Base-by-base conservation (phyloP, 2,329 filamentous ascomycete genomes). In the Hansfordia pulvinata region DNA sequence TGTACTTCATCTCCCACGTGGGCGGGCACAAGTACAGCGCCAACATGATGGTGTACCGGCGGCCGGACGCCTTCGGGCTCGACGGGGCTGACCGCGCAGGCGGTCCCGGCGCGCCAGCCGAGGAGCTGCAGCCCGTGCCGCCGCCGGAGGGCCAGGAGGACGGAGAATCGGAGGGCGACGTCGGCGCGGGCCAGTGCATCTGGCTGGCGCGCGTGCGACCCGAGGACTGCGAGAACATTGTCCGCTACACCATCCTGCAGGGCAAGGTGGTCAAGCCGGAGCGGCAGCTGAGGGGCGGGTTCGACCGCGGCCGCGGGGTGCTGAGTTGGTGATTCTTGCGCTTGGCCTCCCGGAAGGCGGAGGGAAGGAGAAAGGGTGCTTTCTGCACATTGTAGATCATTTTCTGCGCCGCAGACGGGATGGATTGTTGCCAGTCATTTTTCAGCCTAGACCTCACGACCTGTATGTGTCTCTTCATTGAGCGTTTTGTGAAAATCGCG, bases 1-100 rank as follows among this genome's bases (percentile, higher is more conserved):
- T 98, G 37, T 93, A 93, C 56, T 96, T 94, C 48, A 92, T 96
- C 46, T 88, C 76, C 39, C 90, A 98, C 46, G 85, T 94, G 3
- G 90, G 90, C 16, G 90, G 90, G 1, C 90, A 98, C 60, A 94
- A 94, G 58, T 96, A 93, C 56, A 76, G 77, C 24, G 90, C 90
- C 16, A 98, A 98, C 43, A 73, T 96, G 40, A 81, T 98, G 60
- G 64, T 98, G 2, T 96, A 98, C 51, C 69, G 90, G 8, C 65
- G 67, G 28, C 61, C 58, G 6, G 60, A 72, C 39, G 60, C 68
- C 1, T 73, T 70, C 42, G 67, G 65, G 1, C 39, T 67, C 21
- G 67, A 71, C 30, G 29, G 11, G 11, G 60, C 63, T 22, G 47
- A 39, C 44, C 49, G 47, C 37, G 54, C 27, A 32, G 40, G 41